Evolutionary conservation across 805 yeast genomes (phyloP).

Genomic region (Komagataella phaffii): DNA sequence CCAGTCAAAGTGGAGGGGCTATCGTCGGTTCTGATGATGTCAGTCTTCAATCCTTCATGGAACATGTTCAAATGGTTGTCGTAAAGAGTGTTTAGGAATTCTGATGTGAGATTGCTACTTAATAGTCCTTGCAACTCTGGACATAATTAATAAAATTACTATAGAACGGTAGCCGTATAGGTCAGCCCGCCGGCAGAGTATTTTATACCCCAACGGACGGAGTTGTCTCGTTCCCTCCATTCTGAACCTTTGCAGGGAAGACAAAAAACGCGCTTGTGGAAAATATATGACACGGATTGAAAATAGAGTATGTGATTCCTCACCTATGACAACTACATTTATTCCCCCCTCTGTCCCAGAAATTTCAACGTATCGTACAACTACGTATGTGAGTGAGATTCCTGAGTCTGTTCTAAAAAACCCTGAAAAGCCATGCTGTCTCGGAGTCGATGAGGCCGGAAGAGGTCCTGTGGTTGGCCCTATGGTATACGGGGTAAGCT

Average conservation of each 20-base stretch:
- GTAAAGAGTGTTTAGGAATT: slow-evolving; percentile 9
- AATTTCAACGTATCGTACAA: slow-evolving; percentile 22
- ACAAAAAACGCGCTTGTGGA: not conserved
- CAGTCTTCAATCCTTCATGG: slow-evolving; percentile 42
- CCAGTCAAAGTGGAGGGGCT: slow-evolving; percentile 15
- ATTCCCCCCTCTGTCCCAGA: slow-evolving; percentile 21
- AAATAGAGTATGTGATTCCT: not conserved
- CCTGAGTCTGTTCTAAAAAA: slow-evolving; percentile 25
- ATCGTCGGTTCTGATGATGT: slow-evolving; percentile 46
- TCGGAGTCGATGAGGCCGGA: slow-evolving; percentile 98
- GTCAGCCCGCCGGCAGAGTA: too few species aligned
- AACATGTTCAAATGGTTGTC: slow-evolving; percentile 27
- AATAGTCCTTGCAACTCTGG: not conserved
- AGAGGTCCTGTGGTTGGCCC: slow-evolving; percentile 97
- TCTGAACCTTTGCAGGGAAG: too few species aligned
- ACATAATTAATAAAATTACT: too few species aligned
- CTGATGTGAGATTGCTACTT: not conserved
- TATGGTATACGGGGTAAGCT: slow-evolving; percentile 90
- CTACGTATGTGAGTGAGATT: slow-evolving; percentile 35
- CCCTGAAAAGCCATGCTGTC: slow-evolving; percentile 28
- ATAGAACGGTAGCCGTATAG: not conserved
- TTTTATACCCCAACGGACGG: too few species aligned
- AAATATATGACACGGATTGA: not conserved
- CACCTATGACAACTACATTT: slow-evolving; percentile 6
- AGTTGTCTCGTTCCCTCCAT: too few species aligned